Evolutionary conservation across 2,329 filamentous ascomycete species (phyloP).

Genomic region (Botrytis elliptica): DNA sequence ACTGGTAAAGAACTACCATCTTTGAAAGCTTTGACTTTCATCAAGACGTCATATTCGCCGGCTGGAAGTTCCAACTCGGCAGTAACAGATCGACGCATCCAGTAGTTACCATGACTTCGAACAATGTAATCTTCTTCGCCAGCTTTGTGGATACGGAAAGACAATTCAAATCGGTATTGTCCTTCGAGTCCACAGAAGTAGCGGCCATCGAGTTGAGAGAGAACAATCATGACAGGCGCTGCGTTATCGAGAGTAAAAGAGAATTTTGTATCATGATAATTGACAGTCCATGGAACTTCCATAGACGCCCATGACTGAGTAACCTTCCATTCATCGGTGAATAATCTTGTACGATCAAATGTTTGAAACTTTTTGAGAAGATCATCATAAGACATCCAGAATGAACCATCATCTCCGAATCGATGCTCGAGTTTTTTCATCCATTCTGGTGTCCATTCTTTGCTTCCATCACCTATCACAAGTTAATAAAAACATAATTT

Average conservation of each 20-base stretch:
- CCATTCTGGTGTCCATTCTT: constrained; percentile 60
- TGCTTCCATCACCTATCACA: constrained; percentile 49
- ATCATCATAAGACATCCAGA: constrained; percentile 64
- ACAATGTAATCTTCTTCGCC: constrained; percentile 59
- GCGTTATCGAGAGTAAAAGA: constrained; percentile 54
- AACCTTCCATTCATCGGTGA: constrained; percentile 57
- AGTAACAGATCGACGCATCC: constrained; percentile 57
- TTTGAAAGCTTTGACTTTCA: constrained; percentile 53
- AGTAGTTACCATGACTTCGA: constrained; percentile 45
- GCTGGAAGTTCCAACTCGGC: constrained; percentile 57
- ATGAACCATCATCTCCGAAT: constrained; percentile 62
- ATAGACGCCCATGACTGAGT: constrained; percentile 62
- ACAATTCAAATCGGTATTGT: constrained; percentile 52
- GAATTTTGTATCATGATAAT: constrained; percentile 62
- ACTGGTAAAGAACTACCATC: constrained; percentile 45
- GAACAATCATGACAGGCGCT: constrained; percentile 56
- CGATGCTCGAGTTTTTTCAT: constrained; percentile 57
- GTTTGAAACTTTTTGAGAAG: constrained; percentile 59
- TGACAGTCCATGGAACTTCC: constrained; percentile 58
- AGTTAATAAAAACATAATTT: constrained; percentile 15
- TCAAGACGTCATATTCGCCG: constrained; percentile 56
- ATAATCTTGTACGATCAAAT: constrained; percentile 61
- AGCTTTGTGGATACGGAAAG: constrained; percentile 49
- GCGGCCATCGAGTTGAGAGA: constrained; percentile 59
- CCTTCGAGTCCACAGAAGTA: constrained; percentile 62